Evolutionary conservation across 441 rosid genomes (phyloP), one percentile per base, ranked within the genome.

Genomic region (Manihot esculenta): DNA sequence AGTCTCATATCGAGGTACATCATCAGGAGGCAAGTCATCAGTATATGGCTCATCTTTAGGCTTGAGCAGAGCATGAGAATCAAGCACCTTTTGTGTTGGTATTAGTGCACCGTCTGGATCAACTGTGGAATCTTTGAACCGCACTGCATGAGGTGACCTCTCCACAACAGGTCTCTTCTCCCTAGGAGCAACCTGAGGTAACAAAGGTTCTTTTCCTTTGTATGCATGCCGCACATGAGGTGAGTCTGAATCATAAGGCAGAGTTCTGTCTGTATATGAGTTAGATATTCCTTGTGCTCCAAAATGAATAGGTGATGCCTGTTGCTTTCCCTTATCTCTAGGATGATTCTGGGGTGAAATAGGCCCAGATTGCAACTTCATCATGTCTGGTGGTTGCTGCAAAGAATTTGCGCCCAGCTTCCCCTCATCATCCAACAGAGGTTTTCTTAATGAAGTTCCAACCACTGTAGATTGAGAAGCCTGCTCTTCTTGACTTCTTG

Each of bases 21-120:
- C 66, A 70, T 64, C 38, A 12, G 63, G 54, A 23, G 70, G 71
- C 64, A 78, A 69, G 44, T 80, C 86, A 60, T 83, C 90, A 41
- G 84, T 66, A 65, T 56, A 68, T 14, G 88, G 90, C 79, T 88
- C 97, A 42, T 76, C 85, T 82, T 90, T 90, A 8, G 96, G 92
- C 45, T 48, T 69, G 59, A 85, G 75, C 69, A 79, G 57, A 38
- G 75, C 76, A 67, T 12, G 56, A 67, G 67, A 66, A 70, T 61
- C 78, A 74, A 71, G 71, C 64, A 75, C 50, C 62, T 74, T 74
- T 70, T 75, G 77, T 35, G 66, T 81, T 62, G 75, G 76, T 5
- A 48, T 55, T 54, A 30, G 61, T 47, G n/a, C 44, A 58, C 6
- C 51, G 21, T 72, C 76, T 10, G 70, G 62, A 30, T 71, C 83